Conservation (phyloP, 2,329 filamentous ascomycete genomes). For the Aspergillus piperis region DNA sequence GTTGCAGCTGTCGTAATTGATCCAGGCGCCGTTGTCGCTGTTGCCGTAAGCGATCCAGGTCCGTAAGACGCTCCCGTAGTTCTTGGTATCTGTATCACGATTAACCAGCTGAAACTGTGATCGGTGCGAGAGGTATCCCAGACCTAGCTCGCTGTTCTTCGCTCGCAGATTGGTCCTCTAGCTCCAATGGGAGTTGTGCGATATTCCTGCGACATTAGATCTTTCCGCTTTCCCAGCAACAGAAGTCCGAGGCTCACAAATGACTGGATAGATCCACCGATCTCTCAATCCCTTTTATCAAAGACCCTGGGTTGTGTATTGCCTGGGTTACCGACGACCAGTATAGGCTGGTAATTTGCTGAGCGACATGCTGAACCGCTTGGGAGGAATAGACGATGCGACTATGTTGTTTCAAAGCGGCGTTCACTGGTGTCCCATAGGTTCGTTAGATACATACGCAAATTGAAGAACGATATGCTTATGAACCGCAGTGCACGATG, state of each 20-base stretch:
- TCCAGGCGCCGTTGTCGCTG: slow-evolving; percentile 49
- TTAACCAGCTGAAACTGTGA: slow-evolving; percentile 28
- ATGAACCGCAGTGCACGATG: not conserved
- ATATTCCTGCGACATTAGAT: slow-evolving; percentile 36
- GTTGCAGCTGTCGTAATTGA: slow-evolving; percentile 49
- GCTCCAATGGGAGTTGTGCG: slow-evolving; percentile 38
- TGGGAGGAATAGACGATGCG: slow-evolving; percentile 56
- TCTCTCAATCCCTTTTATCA: slow-evolving; percentile 37
- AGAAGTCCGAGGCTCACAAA: slow-evolving; percentile 28
- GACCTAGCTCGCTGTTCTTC: slow-evolving; percentile 39
- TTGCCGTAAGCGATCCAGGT: slow-evolving; percentile 49
- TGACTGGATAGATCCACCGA: slow-evolving; percentile 43
- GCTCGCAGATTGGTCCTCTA: slow-evolving; percentile 33
- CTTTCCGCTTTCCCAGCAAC: not conserved
- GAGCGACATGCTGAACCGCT: slow-evolving; percentile 57
- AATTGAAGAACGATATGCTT: not conserved
- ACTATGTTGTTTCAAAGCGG: slow-evolving; percentile 54
- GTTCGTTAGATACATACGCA: not conserved
- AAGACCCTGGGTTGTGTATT: slow-evolving; percentile 23
- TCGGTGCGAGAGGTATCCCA: slow-evolving; percentile 16
- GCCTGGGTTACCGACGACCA: slow-evolving; percentile 52
- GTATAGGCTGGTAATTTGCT: slow-evolving; percentile 58
- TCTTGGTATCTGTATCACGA: slow-evolving; percentile 41
- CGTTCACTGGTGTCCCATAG: slow-evolving; percentile 46
- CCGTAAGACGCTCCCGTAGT: slow-evolving; percentile 47